These are phyloP conservation scores for Lepiota venenata DNA, from an alignment of 768 basidiomycete genomes.

Conservation along the genomic window DNA sequence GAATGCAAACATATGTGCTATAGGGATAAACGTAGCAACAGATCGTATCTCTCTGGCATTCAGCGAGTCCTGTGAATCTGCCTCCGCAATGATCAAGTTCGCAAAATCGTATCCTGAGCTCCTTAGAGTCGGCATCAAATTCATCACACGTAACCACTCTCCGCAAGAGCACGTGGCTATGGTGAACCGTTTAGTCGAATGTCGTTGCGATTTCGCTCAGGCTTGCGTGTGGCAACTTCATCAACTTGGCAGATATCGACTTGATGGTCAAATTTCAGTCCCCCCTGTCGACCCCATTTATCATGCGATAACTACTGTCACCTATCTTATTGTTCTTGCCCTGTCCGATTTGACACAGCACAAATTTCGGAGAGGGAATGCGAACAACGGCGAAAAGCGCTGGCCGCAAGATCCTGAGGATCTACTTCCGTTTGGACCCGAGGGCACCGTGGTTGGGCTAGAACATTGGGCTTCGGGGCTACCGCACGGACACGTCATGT, in stretches of 20 bases:
- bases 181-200: no score
- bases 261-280: no score
- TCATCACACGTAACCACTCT: slow-evolving; percentile 13
- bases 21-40: slow-evolving; percentile 11
- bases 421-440: slow-evolving; percentile 13
- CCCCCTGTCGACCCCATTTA: neutral
- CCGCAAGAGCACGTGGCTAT: neutral
- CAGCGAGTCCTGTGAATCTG: neutral
- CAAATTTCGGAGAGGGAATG: slow-evolving; percentile 8
- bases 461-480: slow-evolving; percentile 8
- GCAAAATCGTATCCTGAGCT: slow-evolving; percentile 16
- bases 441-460: slow-evolving; percentile 7
- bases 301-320: slow-evolving; percentile 14
- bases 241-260: neutral
- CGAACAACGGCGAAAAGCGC: slow-evolving; percentile 5
- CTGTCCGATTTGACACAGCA: slow-evolving; percentile 14
- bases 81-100: slow-evolving; percentile 14
- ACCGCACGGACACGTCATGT: slow-evolving; percentile 10
- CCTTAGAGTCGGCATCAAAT: slow-evolving; percentile 16
- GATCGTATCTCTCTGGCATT: slow-evolving; percentile 13
- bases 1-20: slow-evolving; percentile 3
- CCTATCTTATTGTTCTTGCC: slow-evolving; percentile 6
- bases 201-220: neutral
- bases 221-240: slow-evolving; percentile 1
- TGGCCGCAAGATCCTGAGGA: slow-evolving; percentile 15